Base-by-base conservation (phyloP, 768 basidiomycete genomes). In the Termitomyces heimii region DNA sequence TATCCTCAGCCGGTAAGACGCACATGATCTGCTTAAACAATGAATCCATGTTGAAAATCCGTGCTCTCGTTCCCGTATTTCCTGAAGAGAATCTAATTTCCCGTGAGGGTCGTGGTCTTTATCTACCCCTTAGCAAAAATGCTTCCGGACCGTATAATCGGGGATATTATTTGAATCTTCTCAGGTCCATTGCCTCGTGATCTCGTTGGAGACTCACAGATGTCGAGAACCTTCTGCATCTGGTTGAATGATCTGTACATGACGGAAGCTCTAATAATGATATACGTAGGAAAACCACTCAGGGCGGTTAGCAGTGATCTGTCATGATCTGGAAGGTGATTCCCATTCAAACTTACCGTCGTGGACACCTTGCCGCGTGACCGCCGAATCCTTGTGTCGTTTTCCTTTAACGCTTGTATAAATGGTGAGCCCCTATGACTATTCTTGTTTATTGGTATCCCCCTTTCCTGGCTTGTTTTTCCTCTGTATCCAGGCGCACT, bases 341-440 rank as follows among this genome's bases (percentile, higher is more conserved):
- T 63, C 59, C 51, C 54, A 56, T 57, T 56, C 53, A 56, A 63
- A 62, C 60, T 47, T 52, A 59, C 53, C 58, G 53, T 55, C 55
- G 60, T 54, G 58, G 44, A 53, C 37, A 20, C 14, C 31, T 53
- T 65, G 67, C 70, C 73, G 65, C 70, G 73, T 75, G 73, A 73
- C 68, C 62, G 52, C 52, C 47, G 53, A 54, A 45, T 56, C 52
- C 58, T 55, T 59, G 57, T 60, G 60, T 64, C 50, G 61, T 61
- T 57, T 60, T 63, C 54, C 58, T 61, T 57, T 54, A 50, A 50
- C 52, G 61, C 60, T 57, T 58, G 61, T 64, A 64, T 66, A 64
- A 62, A 61, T 58, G 59, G 35, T 53, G 51, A 56, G 47, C 57
- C 40, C 66, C 54, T 55, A 55, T 55, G 59, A 62, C 56, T 59